These are phyloP conservation scores for Isabelozyma heimii DNA, from an alignment of 805 yeast genomes.

Conservation along the genomic window DNA sequence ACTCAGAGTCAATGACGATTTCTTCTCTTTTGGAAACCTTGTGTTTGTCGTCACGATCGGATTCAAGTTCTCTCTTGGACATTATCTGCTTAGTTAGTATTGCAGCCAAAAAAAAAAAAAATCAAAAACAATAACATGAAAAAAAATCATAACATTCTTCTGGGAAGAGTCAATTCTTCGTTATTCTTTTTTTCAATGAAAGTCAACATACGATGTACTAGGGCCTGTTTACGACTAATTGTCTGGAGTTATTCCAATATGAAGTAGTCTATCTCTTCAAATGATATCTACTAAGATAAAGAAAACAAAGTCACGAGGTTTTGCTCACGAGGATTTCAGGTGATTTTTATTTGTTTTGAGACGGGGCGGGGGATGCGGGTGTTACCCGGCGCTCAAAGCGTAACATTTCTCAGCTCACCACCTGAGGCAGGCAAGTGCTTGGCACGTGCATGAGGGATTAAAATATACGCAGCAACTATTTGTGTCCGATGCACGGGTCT, in stretches of 20 bases:
- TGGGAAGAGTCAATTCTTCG: no score
- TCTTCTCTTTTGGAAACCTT: conserved; percentile 13
- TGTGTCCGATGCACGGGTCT: no score
- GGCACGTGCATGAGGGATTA: no score
- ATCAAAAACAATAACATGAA: background rate
- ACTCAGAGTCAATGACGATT: conserved; percentile 40
- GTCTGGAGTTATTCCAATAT: no score
- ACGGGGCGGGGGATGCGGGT: conserved; percentile 9
- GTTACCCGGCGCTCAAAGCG: conserved; percentile 1
- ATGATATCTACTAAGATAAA: conserved; percentile 1
- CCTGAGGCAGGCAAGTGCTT: no score
- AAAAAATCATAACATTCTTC: background rate
- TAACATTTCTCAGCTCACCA: no score
- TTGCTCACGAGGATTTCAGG: conserved; percentile 28
- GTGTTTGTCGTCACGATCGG: conserved; percentile 8
- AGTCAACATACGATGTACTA: background rate
- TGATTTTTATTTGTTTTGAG: conserved; percentile 14
- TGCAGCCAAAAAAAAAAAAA: background rate
- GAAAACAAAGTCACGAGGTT: conserved; percentile 21
- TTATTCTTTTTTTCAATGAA: no score
- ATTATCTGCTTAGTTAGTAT: conserved; percentile 8
- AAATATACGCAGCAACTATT: no score
- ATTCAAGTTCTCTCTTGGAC: conserved; percentile 20
- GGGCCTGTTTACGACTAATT: background rate
- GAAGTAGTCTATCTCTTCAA: no score